Conservation (phyloP, 768 basidiomycete species). For the Fomitopsis pulvina region DNA sequence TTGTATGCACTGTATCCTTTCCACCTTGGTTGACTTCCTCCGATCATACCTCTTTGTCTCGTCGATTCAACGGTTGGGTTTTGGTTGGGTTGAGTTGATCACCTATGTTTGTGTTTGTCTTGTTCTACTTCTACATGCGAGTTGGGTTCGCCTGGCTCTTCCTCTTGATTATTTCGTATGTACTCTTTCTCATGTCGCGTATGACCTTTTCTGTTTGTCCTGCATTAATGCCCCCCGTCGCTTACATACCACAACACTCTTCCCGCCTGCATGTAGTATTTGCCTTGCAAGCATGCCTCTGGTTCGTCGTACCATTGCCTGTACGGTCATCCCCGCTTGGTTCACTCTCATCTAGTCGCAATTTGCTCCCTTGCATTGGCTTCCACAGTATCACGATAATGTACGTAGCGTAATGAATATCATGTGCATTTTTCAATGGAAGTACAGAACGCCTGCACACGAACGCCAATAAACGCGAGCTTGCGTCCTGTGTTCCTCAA, state of each 20-base stretch:
- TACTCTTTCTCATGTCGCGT: not conserved
- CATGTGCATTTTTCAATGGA: not conserved
- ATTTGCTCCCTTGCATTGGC: conserved; percentile 2
- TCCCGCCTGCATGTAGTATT: not conserved
- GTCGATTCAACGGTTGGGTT: not conserved
- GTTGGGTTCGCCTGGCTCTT: not conserved
- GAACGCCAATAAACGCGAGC: too few relatives aligned
- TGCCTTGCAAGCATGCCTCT: not conserved
- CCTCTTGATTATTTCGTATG: conserved; percentile 2
- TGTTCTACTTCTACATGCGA: conserved; percentile 2
- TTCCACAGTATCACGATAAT: not conserved
- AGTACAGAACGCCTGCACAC: too few relatives aligned
- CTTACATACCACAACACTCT: not conserved
- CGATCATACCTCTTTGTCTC: not conserved
- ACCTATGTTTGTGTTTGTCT: not conserved
- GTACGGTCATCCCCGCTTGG: not conserved
- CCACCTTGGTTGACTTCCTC: not conserved
- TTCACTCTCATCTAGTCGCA: not conserved
- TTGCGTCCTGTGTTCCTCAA: too few relatives aligned
- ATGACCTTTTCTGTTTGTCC: not conserved
- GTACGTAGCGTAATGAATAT: not conserved
- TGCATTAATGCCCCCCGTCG: not conserved
- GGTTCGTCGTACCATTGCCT: not conserved
- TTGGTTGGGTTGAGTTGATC: not conserved
- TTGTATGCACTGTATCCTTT: not conserved